phyloP scores from a whole-genome alignment of 2,329 filamentous ascomycete species.

The Phyllosticta citrichinensis region DNA sequence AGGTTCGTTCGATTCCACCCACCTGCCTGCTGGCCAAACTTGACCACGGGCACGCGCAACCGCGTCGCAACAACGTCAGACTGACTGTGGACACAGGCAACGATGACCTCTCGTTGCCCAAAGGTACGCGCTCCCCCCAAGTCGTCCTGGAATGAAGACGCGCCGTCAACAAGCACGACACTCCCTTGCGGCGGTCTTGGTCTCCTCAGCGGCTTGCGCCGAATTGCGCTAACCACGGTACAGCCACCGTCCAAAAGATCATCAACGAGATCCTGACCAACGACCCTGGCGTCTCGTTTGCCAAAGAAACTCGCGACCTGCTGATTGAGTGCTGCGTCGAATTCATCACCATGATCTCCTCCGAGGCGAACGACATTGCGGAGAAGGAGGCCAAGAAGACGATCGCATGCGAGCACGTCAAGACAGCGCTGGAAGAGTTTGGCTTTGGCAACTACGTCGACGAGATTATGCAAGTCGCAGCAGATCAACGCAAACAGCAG shows the following conservation, averaged over 20 bases:
- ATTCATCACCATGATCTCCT: conserved; percentile 97
- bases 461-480: conserved; percentile 75
- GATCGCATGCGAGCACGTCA: conserved; percentile 95
- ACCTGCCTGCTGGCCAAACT: neutral
- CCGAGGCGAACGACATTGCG: conserved; percentile 96
- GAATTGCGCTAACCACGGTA: conserved; percentile 13
- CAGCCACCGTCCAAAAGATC: conserved; percentile 68
- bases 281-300: conserved; percentile 70
- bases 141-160: neutral
- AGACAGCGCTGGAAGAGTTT: conserved; percentile 82
- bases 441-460: conserved; percentile 89
- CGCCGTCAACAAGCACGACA: neutral
- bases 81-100: conserved; percentile 16
- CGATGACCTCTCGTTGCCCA: conserved; percentile 33
- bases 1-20: conserved; percentile 14
- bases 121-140: conserved; percentile 20
- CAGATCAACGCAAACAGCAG: conserved; percentile 84
- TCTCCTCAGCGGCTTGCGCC: neutral
- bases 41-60: neutral
- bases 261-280: conserved; percentile 85
- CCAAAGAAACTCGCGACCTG: conserved; percentile 88
- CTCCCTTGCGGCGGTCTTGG: neutral
- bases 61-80: neutral
- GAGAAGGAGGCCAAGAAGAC: conserved; percentile 99
- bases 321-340: conserved; percentile 98